Evolutionary conservation across 768 basidiomycete species (phyloP).

Genomic region (Mycena filopes): DNA sequence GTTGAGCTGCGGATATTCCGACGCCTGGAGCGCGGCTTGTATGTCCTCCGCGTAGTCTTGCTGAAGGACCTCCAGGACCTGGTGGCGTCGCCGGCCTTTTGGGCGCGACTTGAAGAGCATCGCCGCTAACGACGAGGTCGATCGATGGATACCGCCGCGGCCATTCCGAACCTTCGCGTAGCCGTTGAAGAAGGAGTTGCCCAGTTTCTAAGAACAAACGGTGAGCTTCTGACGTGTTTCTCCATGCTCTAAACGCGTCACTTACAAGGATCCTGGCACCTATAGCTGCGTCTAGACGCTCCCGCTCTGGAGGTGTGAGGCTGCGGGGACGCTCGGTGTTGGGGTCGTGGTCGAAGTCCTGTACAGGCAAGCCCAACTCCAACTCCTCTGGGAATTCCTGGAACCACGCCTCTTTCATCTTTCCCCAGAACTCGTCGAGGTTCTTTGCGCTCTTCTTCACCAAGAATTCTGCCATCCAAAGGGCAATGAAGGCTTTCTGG

Average conservation of each 20-base stretch:
- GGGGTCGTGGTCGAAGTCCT: neutral
- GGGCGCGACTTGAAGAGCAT: constrained; percentile 6
- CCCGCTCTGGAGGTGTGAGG: neutral
- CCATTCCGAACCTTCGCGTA: neutral
- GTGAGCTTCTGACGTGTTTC: neutral
- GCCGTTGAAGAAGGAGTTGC: neutral
- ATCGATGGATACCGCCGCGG: neutral
- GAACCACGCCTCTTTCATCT: neutral
- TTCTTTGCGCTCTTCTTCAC: neutral
- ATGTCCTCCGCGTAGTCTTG: neutral
- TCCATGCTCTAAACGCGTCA: neutral
- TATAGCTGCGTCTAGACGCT: neutral
- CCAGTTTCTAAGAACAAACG: neutral
- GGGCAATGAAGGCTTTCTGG: neutral
- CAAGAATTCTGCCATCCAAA: constrained; percentile 10
- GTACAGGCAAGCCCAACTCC: neutral
- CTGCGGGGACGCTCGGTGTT: neutral
- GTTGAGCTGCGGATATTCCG: neutral
- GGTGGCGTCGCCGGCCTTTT: constrained; percentile 6
- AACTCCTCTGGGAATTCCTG: neutral
- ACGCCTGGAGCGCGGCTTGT: neutral
- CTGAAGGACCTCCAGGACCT: constrained; percentile 14
- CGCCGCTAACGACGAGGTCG: neutral
- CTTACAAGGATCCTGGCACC: neutral
- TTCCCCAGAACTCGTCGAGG: neutral